phyloP scores from a whole-genome alignment of 768 basidiomycete genomes.

The Tylopilus sp. region DNA sequence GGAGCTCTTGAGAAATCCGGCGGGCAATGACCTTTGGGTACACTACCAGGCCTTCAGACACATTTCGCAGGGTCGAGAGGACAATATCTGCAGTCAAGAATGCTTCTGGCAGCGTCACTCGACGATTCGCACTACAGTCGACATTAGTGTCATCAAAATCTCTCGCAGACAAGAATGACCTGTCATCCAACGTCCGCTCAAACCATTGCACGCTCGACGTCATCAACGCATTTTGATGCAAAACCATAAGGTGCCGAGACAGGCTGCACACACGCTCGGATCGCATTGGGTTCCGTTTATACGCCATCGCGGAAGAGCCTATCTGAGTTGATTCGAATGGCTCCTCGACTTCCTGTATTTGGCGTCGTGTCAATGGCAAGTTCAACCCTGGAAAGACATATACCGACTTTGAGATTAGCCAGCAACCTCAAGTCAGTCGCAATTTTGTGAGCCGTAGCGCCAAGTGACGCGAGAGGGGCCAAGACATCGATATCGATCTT shows the following conservation, averaged over 20 bases:
- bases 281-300: constrained; percentile 99
- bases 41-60: constrained; percentile 98
- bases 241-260: constrained; percentile 90
- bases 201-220: constrained; percentile 97
- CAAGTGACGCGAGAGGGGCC: constrained; percentile 83
- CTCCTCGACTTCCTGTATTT: constrained; percentile 85
- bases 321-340: constrained; percentile 99
- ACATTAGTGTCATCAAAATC: constrained; percentile 4
- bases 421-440: constrained; percentile 92
- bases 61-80: constrained; percentile 91
- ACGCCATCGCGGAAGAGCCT: constrained; percentile 96
- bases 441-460: constrained; percentile 97
- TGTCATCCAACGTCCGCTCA: constrained; percentile 96
- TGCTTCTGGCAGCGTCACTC: constrained; percentile 94
- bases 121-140: constrained; percentile 78
- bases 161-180: constrained; percentile 39
- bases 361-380: not conserved
- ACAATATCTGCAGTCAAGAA: constrained; percentile 97
- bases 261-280: constrained; percentile 96
- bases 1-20: constrained; percentile 90
- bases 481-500: constrained; percentile 96
- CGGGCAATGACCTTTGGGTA: constrained; percentile 95
- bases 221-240: constrained; percentile 96
- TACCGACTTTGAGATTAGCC: constrained; percentile 81
- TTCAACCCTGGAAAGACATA: not conserved